Evolutionary conservation across 2,329 filamentous ascomycete species (phyloP), one percentile per base, ranked within the genome.

Genomic region (Ilyonectria robusta): DNA sequence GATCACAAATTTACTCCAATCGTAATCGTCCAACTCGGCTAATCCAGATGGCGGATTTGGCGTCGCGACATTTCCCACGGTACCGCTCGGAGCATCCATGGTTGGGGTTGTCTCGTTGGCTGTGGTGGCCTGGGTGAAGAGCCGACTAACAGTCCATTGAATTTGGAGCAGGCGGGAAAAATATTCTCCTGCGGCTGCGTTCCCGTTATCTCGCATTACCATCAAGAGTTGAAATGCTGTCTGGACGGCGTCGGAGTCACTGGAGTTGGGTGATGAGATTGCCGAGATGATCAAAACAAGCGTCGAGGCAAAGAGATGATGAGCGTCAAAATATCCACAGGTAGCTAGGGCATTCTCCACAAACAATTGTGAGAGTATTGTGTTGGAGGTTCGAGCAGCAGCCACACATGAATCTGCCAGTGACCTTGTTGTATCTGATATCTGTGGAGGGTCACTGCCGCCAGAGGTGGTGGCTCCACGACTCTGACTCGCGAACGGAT

Each of bases 271-370:
- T 3, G 66, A 66, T 11, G 62, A 54, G 37, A 68, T 68, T 26
- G 66, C 62, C 4, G 66, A 68, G n/a, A 68, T 66, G 31, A 68
- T 68, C 17, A 68, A 48, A 17, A 68, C 66, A 11, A 68, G 59
- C 8, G 66, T 68, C 19, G 66, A 68, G 17, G 66, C 47, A 51
- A 68, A 68, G 10, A 68, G 58, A 33, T 68, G 66, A 26, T 68
- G 58, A 19, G 66, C 62, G 21, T 68, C 66, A 42, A 68, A 68
- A 40, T 68, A 68, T 15, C 66, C 66, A 33, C 58, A 68, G n/a
- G 62, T 66, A 17, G 66, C 66, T 26, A 68, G 44, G n/a, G 58
- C 62, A 17, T 66, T 68, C 13, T 68, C 62, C 6, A 68, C 58
- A 23, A 68, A 68, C 2, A 68, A 26, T 13, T 68, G 66, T 26